These are phyloP conservation scores for Termitomyces sp. DNA, from an alignment of 768 basidiomycete species.

Conservation along the genomic window DNA sequence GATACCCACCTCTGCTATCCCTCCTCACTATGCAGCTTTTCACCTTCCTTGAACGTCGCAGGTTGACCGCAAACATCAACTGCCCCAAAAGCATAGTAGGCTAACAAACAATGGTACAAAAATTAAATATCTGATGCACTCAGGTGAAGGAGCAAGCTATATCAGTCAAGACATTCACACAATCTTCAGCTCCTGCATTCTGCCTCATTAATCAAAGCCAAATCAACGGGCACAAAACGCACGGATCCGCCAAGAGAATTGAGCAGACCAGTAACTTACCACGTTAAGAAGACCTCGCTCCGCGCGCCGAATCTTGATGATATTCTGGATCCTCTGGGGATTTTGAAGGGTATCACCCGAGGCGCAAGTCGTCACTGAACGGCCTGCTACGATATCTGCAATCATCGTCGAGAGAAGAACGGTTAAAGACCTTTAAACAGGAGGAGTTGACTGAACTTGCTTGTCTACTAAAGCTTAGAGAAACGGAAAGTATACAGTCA, in stretches of 20 bases:
- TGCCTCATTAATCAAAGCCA: conserved; percentile 5
- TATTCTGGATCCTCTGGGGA: neutral
- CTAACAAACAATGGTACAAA: neutral
- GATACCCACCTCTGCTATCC: neutral
- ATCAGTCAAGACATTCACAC: neutral
- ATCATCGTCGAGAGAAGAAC: conserved; percentile 4
- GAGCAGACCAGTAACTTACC: neutral
- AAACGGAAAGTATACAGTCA: conserved; percentile 9
- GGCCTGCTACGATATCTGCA: conserved; percentile 1
- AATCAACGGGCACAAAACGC: neutral
- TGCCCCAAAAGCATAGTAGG: conserved; percentile 2
- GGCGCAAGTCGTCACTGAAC: conserved; percentile 7
- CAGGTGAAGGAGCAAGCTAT: neutral
- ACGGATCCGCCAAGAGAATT: neutral
- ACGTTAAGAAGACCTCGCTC: neutral
- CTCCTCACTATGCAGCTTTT: conserved; percentile 5
- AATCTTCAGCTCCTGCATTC: conserved; percentile 2
- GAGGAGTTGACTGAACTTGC: conserved; percentile 6
- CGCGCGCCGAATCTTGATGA: neutral
- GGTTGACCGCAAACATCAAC: neutral
- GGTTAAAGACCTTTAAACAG: neutral
- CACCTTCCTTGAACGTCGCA: conserved; percentile 9
- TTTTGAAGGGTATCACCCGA: neutral
- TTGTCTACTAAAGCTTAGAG: conserved; percentile 6
- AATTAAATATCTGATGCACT: neutral